Evolutionary conservation across 2,329 filamentous ascomycete species (phyloP), one percentile per base, ranked within the genome.

Genomic region (Biscogniauxia sp.): DNA sequence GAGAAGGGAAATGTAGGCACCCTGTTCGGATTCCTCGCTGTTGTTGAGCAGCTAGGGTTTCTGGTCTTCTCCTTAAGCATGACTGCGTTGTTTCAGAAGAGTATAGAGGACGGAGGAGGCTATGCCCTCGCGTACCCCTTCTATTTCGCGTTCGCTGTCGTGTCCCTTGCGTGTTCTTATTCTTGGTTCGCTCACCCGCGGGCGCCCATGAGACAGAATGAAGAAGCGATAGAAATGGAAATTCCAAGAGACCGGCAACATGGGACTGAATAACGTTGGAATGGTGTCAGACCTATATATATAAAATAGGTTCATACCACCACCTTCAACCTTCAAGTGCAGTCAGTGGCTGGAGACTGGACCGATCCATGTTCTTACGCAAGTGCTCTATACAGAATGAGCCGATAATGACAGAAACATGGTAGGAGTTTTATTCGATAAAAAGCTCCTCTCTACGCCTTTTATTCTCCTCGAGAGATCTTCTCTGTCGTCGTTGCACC

Each of bases 401-500:
- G 37, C 11, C 7, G 17, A 45, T 51, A 58, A 55, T 28, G 61
- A 59, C 53, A 53, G 26, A 45, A 25, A 20, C 52, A 45, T 19
- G 55, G 19, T 23, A 23, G 52, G 54, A 51, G 17, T 26, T 32
- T 60, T 57, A 70, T 32, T 70, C 65, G 20, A 71, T 70, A 7
- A 61, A 64, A 9, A 70, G 60, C 3, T 56, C 62, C 15, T 65
- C 63, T 56, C 67, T 65, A 51, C 66, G 64, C 56, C 69, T 70
- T 41, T 59, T 66, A 20, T 61, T 68, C 54, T 63, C 63, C 7
- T 69, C 66, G 5, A 62, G 54, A 1, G 61, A 58, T 56, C 58
- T 69, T 56, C 61, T 71, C 52, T 66, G 68, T 19, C 68, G 64
- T 51, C 62, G 62, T 56, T 64, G 63, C 59, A 65, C 60, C 61